These are phyloP conservation scores for Phtheirospermum japonicum DNA, from an alignment of 257 asterid species.

Conservation along the genomic window DNA sequence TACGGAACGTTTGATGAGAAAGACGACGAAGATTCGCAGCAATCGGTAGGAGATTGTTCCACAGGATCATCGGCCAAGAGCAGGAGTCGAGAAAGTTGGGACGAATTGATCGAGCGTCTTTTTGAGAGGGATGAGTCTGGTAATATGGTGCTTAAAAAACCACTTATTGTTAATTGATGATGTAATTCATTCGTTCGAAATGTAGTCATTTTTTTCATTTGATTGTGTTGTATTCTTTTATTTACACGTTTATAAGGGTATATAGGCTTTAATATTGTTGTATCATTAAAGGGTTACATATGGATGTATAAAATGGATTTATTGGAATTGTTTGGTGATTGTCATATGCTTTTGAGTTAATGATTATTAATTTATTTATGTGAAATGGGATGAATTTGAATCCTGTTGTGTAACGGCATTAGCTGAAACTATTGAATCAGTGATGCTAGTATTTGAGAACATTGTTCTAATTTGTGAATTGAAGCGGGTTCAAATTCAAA, in stretches of 20 bases:
- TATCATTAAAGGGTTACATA: neutral
- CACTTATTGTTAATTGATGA: slow-evolving; percentile 32
- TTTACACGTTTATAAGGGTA: neutral
- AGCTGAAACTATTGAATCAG: too few relatives aligned
- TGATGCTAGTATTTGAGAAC: too few relatives aligned
- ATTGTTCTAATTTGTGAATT: neutral
- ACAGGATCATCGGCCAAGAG: slow-evolving; percentile 45
- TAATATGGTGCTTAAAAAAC: slow-evolving; percentile 45
- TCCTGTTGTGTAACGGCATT: too few relatives aligned
- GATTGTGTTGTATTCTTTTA: slow-evolving; percentile 18
- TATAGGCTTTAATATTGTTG: neutral
- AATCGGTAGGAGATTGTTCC: slow-evolving; percentile 39
- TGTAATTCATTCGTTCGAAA: slow-evolving; percentile 6
- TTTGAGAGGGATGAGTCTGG: slow-evolving; percentile 71
- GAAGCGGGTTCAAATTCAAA: too few relatives aligned
- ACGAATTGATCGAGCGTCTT: slow-evolving; percentile 65
- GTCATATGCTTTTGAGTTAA: neutral
- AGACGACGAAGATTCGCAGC: slow-evolving; percentile 29
- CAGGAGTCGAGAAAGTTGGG: slow-evolving; percentile 62
- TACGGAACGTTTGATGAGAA: slow-evolving; percentile 69
- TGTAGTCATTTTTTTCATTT: slow-evolving; percentile 13
- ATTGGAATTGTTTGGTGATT: neutral
- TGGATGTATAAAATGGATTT: slow-evolving; percentile 1
- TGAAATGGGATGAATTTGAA: too few relatives aligned
- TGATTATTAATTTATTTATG: too few relatives aligned